These are phyloP conservation scores for Sideroxylon spinosum DNA, from an alignment of 179 eudicot genomes.

Conservation along the genomic window DNA sequence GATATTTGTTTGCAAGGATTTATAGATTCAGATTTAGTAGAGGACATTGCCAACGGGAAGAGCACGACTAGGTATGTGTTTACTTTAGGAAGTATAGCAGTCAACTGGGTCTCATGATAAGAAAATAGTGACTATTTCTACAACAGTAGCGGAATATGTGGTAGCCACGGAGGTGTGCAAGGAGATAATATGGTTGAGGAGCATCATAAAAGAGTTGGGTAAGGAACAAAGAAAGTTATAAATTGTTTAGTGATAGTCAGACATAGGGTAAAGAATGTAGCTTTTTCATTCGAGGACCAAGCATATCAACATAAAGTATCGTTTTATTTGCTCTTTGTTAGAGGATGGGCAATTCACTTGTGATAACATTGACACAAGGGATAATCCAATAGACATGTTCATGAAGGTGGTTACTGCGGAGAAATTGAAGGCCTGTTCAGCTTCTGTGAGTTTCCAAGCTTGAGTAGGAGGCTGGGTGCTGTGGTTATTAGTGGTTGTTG, in stretches of 20 bases:
- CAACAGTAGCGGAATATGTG: background rate
- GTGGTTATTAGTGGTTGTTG: too few relatives aligned
- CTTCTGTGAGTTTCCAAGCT: too few relatives aligned
- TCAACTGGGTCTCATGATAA: background rate
- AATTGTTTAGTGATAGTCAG: background rate
- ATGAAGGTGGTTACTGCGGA: too few relatives aligned
- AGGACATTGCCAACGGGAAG: too few relatives aligned
- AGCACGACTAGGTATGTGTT: too few relatives aligned
- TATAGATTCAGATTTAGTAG: background rate
- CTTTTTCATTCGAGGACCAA: background rate
- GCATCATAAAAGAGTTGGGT: background rate
- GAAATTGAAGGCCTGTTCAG: too few relatives aligned
- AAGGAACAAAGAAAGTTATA: background rate
- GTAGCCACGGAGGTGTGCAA: background rate
- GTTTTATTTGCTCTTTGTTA: background rate
- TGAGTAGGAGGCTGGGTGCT: too few relatives aligned
- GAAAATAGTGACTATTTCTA: background rate
- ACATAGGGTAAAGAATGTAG: background rate
- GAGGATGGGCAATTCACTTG: background rate
- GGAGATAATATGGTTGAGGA: background rate
- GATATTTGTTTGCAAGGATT: too few relatives aligned
- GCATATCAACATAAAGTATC: background rate
- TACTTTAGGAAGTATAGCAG: background rate
- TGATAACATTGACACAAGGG: too few relatives aligned
- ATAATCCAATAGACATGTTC: too few relatives aligned